A percentile compares a stretch with the other conserved stretches of the same genome.
These are phyloP conservation scores for Sinapis alba DNA, from an alignment of 441 rosid genomes.

Conservation along the genomic window DNA sequence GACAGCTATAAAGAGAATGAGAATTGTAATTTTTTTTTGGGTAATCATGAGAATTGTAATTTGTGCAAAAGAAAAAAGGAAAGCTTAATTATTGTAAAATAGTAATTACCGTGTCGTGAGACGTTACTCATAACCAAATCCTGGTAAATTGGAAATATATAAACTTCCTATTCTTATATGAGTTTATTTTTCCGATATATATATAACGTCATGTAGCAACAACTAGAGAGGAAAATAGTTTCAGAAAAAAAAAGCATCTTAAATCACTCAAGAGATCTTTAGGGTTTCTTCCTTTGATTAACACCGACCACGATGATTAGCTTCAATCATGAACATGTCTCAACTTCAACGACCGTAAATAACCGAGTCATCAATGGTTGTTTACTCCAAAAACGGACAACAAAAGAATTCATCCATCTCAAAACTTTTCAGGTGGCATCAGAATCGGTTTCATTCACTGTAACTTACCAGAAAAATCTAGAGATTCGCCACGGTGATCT, in stretches of 20 bases:
- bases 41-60: too few species aligned
- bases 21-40: too few species aligned
- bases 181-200: too few species aligned
- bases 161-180: too few species aligned
- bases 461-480: neutral
- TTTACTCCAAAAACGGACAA: neutral
- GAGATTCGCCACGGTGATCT: neutral
- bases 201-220: too few species aligned
- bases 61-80: too few species aligned
- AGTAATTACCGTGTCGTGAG: too few species aligned
- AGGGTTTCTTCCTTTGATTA: neutral
- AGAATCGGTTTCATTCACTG: constrained; percentile 2
- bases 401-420: neutral
- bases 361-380: neutral
- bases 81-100: too few species aligned
- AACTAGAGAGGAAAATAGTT: neutral
- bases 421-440: constrained; percentile 10
- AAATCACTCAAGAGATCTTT: neutral
- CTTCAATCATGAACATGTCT: neutral
- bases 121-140: too few species aligned
- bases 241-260: too few species aligned
- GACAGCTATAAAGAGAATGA: too few species aligned
- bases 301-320: neutral
- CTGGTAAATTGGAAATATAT: too few species aligned
- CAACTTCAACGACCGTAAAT: neutral